Evolutionary conservation across 1,284 basidiomycete genomes (phyloP), one percentile per base, ranked within the genome.

Genomic region (Papiliotrema fonsecae): DNA sequence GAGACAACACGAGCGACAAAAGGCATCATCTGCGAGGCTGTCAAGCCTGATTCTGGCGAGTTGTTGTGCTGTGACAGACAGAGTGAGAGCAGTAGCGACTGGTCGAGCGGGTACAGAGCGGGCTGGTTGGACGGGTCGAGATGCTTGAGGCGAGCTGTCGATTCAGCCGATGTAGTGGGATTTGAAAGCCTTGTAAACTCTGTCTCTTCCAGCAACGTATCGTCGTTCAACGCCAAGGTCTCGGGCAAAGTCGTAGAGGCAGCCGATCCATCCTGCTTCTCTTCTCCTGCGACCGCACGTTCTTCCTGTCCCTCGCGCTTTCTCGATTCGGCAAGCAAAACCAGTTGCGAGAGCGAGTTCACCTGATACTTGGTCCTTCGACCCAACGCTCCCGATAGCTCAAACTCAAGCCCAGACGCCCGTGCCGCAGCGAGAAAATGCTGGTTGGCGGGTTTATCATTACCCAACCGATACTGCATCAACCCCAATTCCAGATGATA

Each of bases 291-390:
- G 5, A 31, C 42, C 18, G 60, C 53, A 35, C 60, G 56, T 7
- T 47, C 56, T 16, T 56, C 57, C 44, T 61, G 51, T 16, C 58
- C 70, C n/a, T 79, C 77, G 14, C 79, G 72, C 27, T 78, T 70
- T 51, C 81, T 80, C 53, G 88, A 91, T 73, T 91, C 83, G 27
- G 96, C 94, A 10, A 98, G 80, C n/a, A 99, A 78, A 28, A 98
- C 86, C 38, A 99, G 82, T 74, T 97, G 94, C 48, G 85, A 88
- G 53, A 88, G 77, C 41, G 90, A 88, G 46, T 77, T 81, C 56
- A 86, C 78, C 72, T 98, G 96, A 73, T 88, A 99, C 72, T 91
- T 97, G 14, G 96, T 99, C 52, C 88, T 81, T 75, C 88, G 93
- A 22, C 96, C 96, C 50, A 94, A 76, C 6, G 92, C 90, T 13